phyloP scores from a whole-genome alignment of 129 eudicot species.

The Glebionis coronaria region DNA sequence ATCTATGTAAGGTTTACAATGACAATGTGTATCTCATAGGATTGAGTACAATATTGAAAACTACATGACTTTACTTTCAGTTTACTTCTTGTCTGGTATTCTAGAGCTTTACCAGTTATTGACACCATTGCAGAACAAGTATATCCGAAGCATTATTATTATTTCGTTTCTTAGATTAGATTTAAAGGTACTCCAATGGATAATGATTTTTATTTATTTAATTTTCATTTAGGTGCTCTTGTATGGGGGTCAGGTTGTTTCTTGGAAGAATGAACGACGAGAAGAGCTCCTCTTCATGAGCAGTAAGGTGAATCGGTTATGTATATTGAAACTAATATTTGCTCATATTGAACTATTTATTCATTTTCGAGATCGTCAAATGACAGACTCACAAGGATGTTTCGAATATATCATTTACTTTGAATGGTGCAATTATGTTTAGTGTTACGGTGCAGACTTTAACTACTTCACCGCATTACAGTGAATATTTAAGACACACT shows the following conservation, averaged over 20 bases:
- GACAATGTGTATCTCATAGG: background rate
- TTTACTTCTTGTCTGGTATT: too few species aligned
- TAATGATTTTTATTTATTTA: constrained; percentile 8
- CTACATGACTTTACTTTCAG: background rate
- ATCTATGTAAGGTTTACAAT: background rate
- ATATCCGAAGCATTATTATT: background rate
- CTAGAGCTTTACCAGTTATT: too few species aligned
- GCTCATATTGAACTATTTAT: background rate
- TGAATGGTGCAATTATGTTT: background rate
- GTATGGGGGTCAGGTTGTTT: constrained; percentile 78
- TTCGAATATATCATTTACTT: constrained; percentile 2
- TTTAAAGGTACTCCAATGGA: background rate
- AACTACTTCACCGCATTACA: background rate
- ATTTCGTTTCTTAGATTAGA: constrained; percentile 5
- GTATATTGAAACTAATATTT: background rate
- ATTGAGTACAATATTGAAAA: background rate
- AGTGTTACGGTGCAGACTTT: background rate
- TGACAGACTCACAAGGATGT: background rate
- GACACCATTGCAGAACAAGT: constrained; percentile 1
- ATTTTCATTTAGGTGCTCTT: constrained; percentile 52
- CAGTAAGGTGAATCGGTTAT: constrained; percentile 54
- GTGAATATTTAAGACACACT: background rate
- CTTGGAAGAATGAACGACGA: constrained; percentile 83
- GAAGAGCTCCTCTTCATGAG: constrained; percentile 75
- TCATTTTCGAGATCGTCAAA: background rate